Conservation (phyloP, 2,329 filamentous ascomycete genomes). For the Ceratocystis variospora region DNA sequence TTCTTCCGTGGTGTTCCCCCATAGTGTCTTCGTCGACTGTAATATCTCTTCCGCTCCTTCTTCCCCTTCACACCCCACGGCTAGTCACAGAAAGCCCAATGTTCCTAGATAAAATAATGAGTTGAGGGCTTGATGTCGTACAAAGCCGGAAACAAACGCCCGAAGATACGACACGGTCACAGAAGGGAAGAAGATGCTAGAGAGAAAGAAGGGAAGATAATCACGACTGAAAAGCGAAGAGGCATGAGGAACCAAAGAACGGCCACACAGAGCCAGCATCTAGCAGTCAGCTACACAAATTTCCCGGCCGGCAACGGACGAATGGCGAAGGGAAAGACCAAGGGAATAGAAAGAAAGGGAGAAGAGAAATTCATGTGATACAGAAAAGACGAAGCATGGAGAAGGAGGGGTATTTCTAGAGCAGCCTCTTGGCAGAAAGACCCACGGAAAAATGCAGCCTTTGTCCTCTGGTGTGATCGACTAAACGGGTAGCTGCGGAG, state of each 20-base stretch:
- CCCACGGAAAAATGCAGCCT: background rate
- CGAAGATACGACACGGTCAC: background rate
- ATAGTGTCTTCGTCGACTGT: background rate
- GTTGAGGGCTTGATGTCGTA: background rate
- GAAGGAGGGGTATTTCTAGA: background rate
- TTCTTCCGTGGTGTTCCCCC: background rate
- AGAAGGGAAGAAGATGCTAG: background rate
- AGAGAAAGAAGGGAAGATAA: background rate
- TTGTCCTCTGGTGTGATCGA: background rate
- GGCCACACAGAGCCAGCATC: background rate
- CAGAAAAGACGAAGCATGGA: no score
- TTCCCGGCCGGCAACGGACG: background rate
- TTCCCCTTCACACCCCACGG: background rate
- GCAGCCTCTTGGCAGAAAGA: background rate
- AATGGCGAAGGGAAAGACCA: background rate
- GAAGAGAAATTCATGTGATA: no score
- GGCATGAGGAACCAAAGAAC: background rate
- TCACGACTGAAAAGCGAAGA: background rate
- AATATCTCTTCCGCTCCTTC: background rate
- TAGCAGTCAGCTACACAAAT: background rate
- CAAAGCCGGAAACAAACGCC: background rate
- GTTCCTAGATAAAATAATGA: background rate
- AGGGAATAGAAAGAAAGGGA: background rate
- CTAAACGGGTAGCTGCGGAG: background rate
- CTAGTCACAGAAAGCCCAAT: background rate